A percentile compares a stretch with the other conserved stretches of the same genome.
phyloP scores from a whole-genome alignment of 2,329 filamentous ascomycete genomes.

The Nannizziopsis arthrosporioides region DNA sequence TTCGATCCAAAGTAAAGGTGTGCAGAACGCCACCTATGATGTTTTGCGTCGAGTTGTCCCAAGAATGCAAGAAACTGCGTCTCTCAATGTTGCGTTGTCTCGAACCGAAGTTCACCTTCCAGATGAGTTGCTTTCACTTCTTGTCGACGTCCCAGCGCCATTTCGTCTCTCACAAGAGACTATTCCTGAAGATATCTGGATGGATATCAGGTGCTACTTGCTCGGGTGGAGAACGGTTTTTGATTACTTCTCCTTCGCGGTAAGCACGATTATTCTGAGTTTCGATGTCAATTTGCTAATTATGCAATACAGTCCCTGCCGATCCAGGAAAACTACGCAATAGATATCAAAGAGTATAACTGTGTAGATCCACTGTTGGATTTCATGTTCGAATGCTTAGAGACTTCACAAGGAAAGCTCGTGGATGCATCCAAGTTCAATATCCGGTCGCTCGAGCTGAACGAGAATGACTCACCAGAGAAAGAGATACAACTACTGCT shows the following conservation, averaged over 20 bases:
- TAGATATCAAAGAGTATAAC: constrained; percentile 63
- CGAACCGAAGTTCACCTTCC: constrained; percentile 55
- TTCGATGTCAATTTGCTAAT: too few relatives aligned
- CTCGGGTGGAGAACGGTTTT: constrained; percentile 84
- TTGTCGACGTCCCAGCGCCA: constrained; percentile 64
- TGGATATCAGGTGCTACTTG: constrained; percentile 64
- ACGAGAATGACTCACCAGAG: constrained; percentile 54
- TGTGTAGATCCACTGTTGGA: constrained; percentile 59
- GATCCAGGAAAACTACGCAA: constrained; percentile 67
- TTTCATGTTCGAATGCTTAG: constrained; percentile 74
- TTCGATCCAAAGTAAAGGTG: constrained; percentile 58
- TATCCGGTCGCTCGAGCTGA: constrained; percentile 48
- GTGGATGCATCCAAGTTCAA: constrained; percentile 61
- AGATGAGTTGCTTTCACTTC: constrained; percentile 68
- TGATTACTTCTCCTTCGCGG: constrained; percentile 64
- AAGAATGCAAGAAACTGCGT: constrained; percentile 64
- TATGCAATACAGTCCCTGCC: constrained; percentile 50
- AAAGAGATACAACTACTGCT: constrained; percentile 72
- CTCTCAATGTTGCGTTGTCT: constrained; percentile 55
- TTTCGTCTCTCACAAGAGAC: constrained; percentile 54
- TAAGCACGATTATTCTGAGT: constrained; percentile 22
- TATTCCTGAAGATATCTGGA: constrained; percentile 54
- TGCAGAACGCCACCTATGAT: constrained; percentile 71
- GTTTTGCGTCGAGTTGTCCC: constrained; percentile 74
- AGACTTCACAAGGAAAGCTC: constrained; percentile 61